Base-by-base conservation (phyloP, 1,284 basidiomycete genomes). In the Chondrostereum purpureum region DNA sequence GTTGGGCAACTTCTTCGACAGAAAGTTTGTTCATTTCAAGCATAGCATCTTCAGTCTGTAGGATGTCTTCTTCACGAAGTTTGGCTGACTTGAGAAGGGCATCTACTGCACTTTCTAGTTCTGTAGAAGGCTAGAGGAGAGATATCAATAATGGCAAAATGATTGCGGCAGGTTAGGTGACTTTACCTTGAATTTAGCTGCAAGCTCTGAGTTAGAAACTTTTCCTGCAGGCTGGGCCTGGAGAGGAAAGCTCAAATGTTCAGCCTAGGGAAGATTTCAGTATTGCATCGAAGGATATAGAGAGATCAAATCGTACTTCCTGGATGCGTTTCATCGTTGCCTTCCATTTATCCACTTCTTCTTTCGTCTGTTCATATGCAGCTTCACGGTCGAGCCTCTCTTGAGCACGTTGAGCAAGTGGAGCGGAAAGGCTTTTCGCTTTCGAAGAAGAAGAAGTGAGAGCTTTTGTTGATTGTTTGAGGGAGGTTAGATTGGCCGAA, bases 261-360 rank as follows among this genome's bases (percentile, higher is more conserved):
- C 92, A 3, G 93, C 92, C 79, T 91, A 31, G 8, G 55, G 3
- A 52, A 39, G 10, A 61, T 39, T 18, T 53, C 54, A 40, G 38
- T 21, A 37, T 46, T 10, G 16, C 4, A 17, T 22, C 38, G 20
- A 39, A 19, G 20, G 4, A 8, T 24, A 19, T 18, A 36, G 21
- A 13, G 11, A 14, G 17, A 14, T 23, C 11, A 19, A 17, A 4
- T 51, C 62, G 13, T 42, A 80, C 86, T 69, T 92, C 87, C 55
- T 83, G 82, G 51, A 94, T 88, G 20, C 80, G 75, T 63, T 87
- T 87, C 83, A 96, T 97, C 2, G 92, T 89, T 6, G 82, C 82
- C 38, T 81, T 81, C 95, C 95, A 99, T 67, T 95, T 96, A 53
- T 90, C 81, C 2, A 95, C 88, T 62, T 98, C 94, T 53, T 81